Evolutionary conservation across 306 rosid genomes (phyloP).

Genomic region (Comarum palustre): DNA sequence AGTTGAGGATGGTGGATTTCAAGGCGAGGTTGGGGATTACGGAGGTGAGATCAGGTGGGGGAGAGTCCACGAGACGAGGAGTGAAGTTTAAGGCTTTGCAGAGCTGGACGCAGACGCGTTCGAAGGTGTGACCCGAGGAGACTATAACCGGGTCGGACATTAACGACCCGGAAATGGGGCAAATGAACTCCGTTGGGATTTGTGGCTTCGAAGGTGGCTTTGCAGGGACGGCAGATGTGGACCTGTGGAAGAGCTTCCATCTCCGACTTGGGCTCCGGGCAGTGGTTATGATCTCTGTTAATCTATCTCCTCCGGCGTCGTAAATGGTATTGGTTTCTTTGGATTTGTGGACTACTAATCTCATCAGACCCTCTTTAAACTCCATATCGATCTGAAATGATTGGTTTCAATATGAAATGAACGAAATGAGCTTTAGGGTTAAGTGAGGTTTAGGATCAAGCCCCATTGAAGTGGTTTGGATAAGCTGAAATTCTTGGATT

Average conservation of each 20-base stretch:
- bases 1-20: slow-evolving; percentile 65
- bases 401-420: not conserved
- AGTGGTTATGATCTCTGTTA: slow-evolving; percentile 9
- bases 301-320: not conserved
- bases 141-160: slow-evolving; percentile 92
- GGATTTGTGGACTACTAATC: slow-evolving; percentile 34
- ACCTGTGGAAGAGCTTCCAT: slow-evolving; percentile 63
- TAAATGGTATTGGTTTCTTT: slow-evolving; percentile 23
- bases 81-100: slow-evolving; percentile 52
- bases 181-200: slow-evolving; percentile 71
- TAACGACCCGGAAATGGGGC: slow-evolving; percentile 64
- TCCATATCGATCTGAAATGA: slow-evolving; percentile 38
- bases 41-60: slow-evolving; percentile 68
- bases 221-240: slow-evolving; percentile 30
- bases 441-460: not conserved
- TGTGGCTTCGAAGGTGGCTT: slow-evolving; percentile 18
- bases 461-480: slow-evolving; percentile 11
- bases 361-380: slow-evolving; percentile 50
- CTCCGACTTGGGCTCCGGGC: slow-evolving; percentile 34
- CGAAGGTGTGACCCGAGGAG: slow-evolving; percentile 89
- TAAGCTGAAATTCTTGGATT: not conserved
- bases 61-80: slow-evolving; percentile 50
- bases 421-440: not conserved
- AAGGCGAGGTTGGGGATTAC: slow-evolving; percentile 77
- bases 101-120: slow-evolving; percentile 49